A percentile compares a stretch with the other conserved stretches of the same genome.
Conservation (phyloP, 371 early-diverging fungal genomes). For the Rhizoclosmatium hyalinum region DNA sequence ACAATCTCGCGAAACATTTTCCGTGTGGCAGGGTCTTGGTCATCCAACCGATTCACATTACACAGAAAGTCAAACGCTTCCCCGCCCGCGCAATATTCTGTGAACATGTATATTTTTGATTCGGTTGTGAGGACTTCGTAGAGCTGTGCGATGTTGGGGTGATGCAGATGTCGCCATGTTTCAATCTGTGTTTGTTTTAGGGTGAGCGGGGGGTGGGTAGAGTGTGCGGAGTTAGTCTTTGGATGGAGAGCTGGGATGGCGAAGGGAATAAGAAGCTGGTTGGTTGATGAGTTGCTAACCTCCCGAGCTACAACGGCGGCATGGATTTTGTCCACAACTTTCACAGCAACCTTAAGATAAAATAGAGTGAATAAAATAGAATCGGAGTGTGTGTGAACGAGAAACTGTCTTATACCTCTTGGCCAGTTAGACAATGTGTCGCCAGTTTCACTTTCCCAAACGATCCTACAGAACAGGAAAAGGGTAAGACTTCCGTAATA, state of each 20-base stretch:
- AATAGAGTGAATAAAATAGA: conserved; percentile 9
- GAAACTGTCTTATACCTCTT: conserved; percentile 44
- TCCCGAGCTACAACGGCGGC: conserved; percentile 78
- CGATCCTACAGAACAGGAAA: conserved; percentile 62
- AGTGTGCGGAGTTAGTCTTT: not conserved
- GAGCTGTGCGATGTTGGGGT: conserved; percentile 84
- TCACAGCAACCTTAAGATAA: conserved; percentile 73
- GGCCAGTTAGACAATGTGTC: conserved; percentile 76
- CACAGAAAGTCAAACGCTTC: conserved; percentile 76
- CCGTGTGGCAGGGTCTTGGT: conserved; percentile 59
- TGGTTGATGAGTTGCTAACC: conserved; percentile 27
- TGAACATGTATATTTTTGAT: conserved; percentile 79
- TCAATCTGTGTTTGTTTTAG: conserved; percentile 60
- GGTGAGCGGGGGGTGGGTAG: not conserved
- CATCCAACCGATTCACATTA: conserved; percentile 61
- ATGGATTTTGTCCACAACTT: conserved; percentile 84
- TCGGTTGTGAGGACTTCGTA: conserved; percentile 87
- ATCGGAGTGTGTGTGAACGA: conserved; percentile 1
- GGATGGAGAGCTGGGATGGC: no score
- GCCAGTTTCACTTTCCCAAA: conserved; percentile 90
- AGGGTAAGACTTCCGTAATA: not conserved
- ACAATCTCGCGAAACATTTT: conserved; percentile 76
- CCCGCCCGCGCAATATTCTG: conserved; percentile 80
- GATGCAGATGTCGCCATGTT: conserved; percentile 82
- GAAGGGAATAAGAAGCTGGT: no score